Conservation (phyloP, 2,329 filamentous ascomycete species). For the Onygenales sp. region DNA sequence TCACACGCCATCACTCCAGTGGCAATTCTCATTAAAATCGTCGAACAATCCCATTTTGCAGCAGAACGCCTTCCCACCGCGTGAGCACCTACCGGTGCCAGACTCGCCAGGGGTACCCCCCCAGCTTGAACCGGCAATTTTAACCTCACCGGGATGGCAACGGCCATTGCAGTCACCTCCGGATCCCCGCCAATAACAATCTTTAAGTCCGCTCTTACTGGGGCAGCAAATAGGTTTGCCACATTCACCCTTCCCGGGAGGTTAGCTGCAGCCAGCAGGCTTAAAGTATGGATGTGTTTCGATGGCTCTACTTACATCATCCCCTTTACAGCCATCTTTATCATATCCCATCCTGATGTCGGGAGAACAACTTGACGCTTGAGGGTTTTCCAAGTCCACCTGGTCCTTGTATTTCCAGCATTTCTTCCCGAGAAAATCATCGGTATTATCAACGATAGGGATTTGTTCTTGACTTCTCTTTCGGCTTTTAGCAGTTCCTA, state of each 20-base stretch:
- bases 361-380: background rate
- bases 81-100: background rate
- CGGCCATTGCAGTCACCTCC: constrained; percentile 9
- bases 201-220: constrained; percentile 5
- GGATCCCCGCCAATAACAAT: constrained; percentile 10
- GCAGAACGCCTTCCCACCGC: background rate
- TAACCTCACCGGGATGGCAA: constrained; percentile 11
- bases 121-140: background rate
- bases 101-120: background rate
- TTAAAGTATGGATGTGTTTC: background rate
- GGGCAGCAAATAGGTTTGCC: constrained; percentile 11
- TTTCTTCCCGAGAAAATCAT: background rate
- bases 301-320: constrained; percentile 4
- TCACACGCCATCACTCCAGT: background rate
- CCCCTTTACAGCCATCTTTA: constrained; percentile 1
- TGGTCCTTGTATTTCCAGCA: background rate
- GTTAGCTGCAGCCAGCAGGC: background rate
- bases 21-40: background rate
- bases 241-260: background rate
- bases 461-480: background rate
- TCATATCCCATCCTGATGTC: constrained; percentile 6
- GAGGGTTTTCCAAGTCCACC: background rate
- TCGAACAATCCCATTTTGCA: constrained; percentile 1
- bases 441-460: background rate
- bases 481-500: background rate